Conservation (phyloP, 2,329 filamentous ascomycete genomes). For the Talaromyces sp. region DNA sequence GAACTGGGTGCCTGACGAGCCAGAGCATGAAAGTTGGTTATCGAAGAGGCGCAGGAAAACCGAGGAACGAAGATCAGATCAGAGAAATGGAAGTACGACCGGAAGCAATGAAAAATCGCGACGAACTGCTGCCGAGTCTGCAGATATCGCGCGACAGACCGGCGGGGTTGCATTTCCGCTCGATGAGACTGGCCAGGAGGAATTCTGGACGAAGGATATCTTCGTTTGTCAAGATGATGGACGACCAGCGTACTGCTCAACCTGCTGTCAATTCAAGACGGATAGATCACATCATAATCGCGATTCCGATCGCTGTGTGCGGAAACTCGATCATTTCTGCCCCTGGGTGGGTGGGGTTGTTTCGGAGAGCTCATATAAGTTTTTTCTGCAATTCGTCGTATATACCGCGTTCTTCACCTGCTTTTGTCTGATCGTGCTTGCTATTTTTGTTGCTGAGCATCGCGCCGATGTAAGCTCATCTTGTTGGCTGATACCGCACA, state of each 20-base stretch:
- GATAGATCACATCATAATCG: constrained; percentile 84
- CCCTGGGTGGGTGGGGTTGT: constrained; percentile 95
- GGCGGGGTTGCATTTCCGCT: constrained; percentile 35
- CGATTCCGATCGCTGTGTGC: constrained; percentile 74
- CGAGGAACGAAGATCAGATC: constrained; percentile 23
- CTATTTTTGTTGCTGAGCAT: constrained; percentile 60
- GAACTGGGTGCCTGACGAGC: constrained; percentile 1
- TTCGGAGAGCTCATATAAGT: constrained; percentile 81
- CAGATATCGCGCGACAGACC: constrained; percentile 24
- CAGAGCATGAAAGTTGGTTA: constrained; percentile 7
- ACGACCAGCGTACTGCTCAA: constrained; percentile 78
- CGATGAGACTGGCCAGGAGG: constrained; percentile 66
- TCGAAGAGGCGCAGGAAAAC: constrained; percentile 24
- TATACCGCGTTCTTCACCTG: constrained; percentile 68
- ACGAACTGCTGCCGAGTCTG: constrained; percentile 7
- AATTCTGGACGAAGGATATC: constrained; percentile 75
- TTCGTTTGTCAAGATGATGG: constrained; percentile 83
- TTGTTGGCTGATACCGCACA: constrained; percentile 6
- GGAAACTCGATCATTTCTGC: constrained; percentile 93
- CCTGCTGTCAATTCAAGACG: constrained; percentile 81
- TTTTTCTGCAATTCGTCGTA: constrained; percentile 80
- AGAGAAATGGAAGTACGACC: constrained; percentile 26
- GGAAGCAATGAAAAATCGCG: constrained; percentile 26
- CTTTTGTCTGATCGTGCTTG: constrained; percentile 60
- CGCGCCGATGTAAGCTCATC: constrained; percentile 23